These are phyloP conservation scores for Arabidopsis lyrata DNA, from an alignment of 441 rosid species.

Conservation along the genomic window DNA sequence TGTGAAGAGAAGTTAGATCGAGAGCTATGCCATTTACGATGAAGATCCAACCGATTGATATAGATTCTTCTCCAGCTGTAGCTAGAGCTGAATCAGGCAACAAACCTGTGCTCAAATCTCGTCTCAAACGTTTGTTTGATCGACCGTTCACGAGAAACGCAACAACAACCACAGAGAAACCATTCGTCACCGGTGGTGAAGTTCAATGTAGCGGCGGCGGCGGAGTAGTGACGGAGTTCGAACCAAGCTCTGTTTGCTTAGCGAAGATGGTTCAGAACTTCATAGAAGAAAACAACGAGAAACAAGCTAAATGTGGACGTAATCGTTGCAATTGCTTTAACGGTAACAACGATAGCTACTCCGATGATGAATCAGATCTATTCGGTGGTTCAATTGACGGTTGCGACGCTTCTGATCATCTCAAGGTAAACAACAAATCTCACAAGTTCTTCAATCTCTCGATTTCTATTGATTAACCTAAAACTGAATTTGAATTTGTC, in stretches of 20 bases:
- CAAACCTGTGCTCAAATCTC: constrained; percentile 82
- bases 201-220: constrained; percentile 44
- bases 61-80: constrained; percentile 52
- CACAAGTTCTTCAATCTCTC: not conserved
- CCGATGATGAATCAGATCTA: constrained; percentile 78
- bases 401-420: constrained; percentile 62
- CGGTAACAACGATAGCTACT: constrained; percentile 77
- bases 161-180: constrained; percentile 63
- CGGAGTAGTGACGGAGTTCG: constrained; percentile 61
- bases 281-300: constrained; percentile 85
- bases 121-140: constrained; percentile 85
- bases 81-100: constrained; percentile 60
- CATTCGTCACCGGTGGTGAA: constrained; percentile 41
- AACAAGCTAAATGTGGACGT: constrained; percentile 72
- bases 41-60: constrained; percentile 93
- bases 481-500: constrained; percentile 3
- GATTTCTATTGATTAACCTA: not conserved
- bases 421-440: constrained; percentile 62
- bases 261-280: constrained; percentile 89
- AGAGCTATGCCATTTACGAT: constrained; percentile 53
- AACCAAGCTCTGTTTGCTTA: constrained; percentile 85
- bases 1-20: constrained; percentile 37
- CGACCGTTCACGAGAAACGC: constrained; percentile 75
- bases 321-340: constrained; percentile 94
- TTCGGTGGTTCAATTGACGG: constrained; percentile 51